phyloP scores from a whole-genome alignment of 495 filamentous ascomycete genomes.

The Penicillium pancosmium region DNA sequence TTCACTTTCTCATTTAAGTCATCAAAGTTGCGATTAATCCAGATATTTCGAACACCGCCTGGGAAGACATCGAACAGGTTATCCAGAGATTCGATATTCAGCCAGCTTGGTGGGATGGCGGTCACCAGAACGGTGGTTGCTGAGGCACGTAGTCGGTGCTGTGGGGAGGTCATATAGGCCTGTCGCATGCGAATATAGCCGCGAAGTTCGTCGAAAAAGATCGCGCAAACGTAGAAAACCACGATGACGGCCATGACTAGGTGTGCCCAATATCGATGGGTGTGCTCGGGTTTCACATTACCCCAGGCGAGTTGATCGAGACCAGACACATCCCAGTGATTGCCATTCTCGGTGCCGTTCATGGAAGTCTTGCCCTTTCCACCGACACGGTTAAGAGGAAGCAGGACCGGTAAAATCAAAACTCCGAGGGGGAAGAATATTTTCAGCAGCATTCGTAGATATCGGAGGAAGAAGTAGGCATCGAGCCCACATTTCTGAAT shows the following conservation, averaged over 20 bases:
- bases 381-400: slow-evolving; percentile 78
- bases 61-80: slow-evolving; percentile 96
- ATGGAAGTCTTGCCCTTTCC: slow-evolving; percentile 63
- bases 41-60: slow-evolving; percentile 93
- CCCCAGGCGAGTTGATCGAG: slow-evolving; percentile 85
- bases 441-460: slow-evolving; percentile 88
- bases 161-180: slow-evolving; percentile 91
- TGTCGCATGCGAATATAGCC: slow-evolving; percentile 95
- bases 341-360: slow-evolving; percentile 41
- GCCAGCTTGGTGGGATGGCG: slow-evolving; percentile 87
- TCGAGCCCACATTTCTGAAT: slow-evolving; percentile 95
- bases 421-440: slow-evolving; percentile 84
- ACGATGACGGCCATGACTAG: slow-evolving; percentile 78
- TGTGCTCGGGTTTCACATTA: slow-evolving; percentile 76
- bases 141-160: slow-evolving; percentile 92
- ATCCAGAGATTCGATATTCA: slow-evolving; percentile 75
- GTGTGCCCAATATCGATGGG: slow-evolving; percentile 85
- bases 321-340: slow-evolving; percentile 60
- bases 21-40: slow-evolving; percentile 92
- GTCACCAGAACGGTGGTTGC: slow-evolving; percentile 94
- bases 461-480: slow-evolving; percentile 97
- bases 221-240: slow-evolving; percentile 80
- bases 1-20: slow-evolving; percentile 86
- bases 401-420: slow-evolving; percentile 79
- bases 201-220: slow-evolving; percentile 84